These are phyloP conservation scores for Fagopyrum esculentum DNA, from an alignment of 148 eudicot genomes.

Conservation along the genomic window DNA sequence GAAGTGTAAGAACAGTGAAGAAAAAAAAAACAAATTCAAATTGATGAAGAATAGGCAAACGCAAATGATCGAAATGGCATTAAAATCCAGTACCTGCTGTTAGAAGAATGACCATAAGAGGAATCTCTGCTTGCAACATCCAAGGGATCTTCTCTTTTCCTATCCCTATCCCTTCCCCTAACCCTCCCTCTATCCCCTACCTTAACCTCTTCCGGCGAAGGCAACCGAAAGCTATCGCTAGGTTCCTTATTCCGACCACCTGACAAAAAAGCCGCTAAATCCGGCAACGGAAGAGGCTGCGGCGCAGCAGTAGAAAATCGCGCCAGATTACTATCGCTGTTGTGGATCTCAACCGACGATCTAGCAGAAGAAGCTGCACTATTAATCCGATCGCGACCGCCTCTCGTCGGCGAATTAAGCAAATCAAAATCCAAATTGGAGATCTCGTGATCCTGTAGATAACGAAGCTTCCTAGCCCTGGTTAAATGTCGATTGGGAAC, in stretches of 20 bases:
- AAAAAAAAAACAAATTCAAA: background rate
- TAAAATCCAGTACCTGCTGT: background rate
- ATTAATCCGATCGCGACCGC: background rate
- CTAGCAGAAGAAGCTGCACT: background rate
- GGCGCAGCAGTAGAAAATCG: conserved; percentile 36
- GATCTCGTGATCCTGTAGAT: conserved; percentile 24
- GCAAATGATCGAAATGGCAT: background rate
- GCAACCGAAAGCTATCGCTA: background rate
- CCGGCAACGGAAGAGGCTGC: conserved; percentile 58
- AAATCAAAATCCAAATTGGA: conserved; percentile 14
- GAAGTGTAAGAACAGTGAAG: background rate
- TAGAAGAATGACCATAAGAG: background rate
- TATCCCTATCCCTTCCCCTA: conserved; percentile 5
- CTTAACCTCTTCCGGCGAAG: conserved; percentile 2
- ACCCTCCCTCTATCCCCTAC: conserved; percentile 1
- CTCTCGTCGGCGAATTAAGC: conserved; percentile 10
- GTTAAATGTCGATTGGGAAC: conserved; percentile 18
- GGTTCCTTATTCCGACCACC: conserved; percentile 6
- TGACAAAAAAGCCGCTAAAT: conserved; percentile 22
- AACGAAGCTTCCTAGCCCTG: conserved; percentile 35
- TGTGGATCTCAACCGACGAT: background rate
- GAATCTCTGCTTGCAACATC: background rate
- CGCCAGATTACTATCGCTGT: conserved; percentile 2
- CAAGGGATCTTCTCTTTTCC: background rate
- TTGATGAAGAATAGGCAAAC: background rate